These are phyloP conservation scores for Lathyrus tuberosus DNA, from an alignment of 306 rosid species.

Conservation along the genomic window DNA sequence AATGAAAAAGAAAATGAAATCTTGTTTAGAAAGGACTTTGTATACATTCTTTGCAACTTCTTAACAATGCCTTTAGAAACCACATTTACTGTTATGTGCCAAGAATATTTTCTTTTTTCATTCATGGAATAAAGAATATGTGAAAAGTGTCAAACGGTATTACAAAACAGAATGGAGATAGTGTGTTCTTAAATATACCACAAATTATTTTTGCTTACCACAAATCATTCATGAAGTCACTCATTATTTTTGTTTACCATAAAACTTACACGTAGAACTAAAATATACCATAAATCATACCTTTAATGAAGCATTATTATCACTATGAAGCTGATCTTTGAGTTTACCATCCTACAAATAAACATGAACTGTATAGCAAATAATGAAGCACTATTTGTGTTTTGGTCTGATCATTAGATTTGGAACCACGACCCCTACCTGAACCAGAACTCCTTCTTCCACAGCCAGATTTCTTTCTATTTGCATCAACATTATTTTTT, in stretches of 20 bases:
- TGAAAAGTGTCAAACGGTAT: too few species aligned
- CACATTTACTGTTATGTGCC: too few species aligned
- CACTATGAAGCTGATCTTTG: slow-evolving; percentile 60
- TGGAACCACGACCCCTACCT: slow-evolving; percentile 83
- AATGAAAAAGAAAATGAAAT: too few species aligned
- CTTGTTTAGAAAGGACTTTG: too few species aligned
- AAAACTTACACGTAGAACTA: slow-evolving; percentile 28
- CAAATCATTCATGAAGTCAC: slow-evolving; percentile 23
- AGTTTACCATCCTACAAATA: slow-evolving; percentile 65
- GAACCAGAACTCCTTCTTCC: slow-evolving; percentile 81
- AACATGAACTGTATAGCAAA: slow-evolving; percentile 25
- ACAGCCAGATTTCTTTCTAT: slow-evolving; percentile 79
- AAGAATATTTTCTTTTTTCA: too few species aligned
- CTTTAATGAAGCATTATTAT: slow-evolving; percentile 61
- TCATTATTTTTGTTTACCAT: slow-evolving; percentile 26
- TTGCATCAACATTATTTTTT: slow-evolving; percentile 59
- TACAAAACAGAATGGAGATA: too few species aligned
- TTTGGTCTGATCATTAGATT: slow-evolving; percentile 66
- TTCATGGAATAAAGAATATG: too few species aligned
- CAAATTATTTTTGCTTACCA: too few species aligned
- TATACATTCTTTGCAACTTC: too few species aligned
- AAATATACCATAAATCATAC: slow-evolving; percentile 41
- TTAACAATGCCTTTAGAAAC: too few species aligned
- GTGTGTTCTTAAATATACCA: too few species aligned
- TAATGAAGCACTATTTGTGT: slow-evolving; percentile 39